Evolutionary conservation across 1,284 basidiomycete genomes (phyloP), one percentile per base, ranked within the genome.

Genomic region (Cutaneotrichosporon cutaneum): DNA sequence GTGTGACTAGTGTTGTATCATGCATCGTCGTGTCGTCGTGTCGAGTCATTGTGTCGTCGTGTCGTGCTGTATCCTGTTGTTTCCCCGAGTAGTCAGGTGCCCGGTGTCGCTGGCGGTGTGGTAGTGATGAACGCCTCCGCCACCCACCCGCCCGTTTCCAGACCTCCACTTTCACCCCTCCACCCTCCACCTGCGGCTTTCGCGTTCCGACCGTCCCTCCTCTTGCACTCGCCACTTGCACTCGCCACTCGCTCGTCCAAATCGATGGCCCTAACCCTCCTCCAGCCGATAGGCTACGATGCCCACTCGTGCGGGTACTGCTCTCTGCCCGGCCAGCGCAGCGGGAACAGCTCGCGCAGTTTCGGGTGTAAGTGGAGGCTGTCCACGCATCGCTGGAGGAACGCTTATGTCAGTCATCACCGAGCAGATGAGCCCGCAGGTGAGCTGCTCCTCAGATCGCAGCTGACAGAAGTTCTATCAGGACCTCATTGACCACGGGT

Each of bases 401-500:
- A n/a, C n/a, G 56, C 59, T 66, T 47, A 61, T 53, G 27, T 35
- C 58, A 57, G 55, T 59, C 35, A 53, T 63, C 33, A 61, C 70
- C 0, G 54, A 62, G 3, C 74, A 76, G 62, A 71, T 77, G 70
- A 71, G 73, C 5, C 58, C 65, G 10, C 42, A 70, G 60, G 76
- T 76, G 32, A 36, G 70, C 22, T 10, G n/a, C 26, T 21, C 48
- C 47, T 26, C 3, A 32, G 18, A 10, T 26, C n/a, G 18, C 3
- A 13, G 16, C 60, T 59, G 36, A 64, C 45, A 44, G 6, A 54
- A 80, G 78, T 76, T 78, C 33, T 83, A 83, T 70, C 80, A 82
- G 66, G 58, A 71, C 42, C 65, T 96, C 85, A 88, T 95, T 65
- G 87, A 94, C 77, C 82, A 87, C 35, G 94, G 94, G 44, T 97